Percentiles rank a stretch among this genome's conserved stretches.
These are phyloP conservation scores for Prunus kanzakura DNA, from an alignment of 306 rosid genomes.

Conservation along the genomic window DNA sequence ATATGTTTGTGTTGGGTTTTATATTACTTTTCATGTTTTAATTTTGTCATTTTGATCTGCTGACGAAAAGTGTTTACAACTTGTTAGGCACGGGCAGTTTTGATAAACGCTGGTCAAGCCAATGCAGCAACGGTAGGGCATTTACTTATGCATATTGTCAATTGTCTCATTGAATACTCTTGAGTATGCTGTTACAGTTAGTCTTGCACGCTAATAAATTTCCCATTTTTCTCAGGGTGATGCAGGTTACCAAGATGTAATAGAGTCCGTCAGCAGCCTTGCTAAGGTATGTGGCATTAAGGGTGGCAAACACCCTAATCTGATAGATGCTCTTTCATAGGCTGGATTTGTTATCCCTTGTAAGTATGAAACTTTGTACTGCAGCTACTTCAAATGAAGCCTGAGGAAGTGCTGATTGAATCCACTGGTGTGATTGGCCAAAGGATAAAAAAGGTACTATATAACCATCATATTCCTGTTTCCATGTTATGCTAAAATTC, in stretches of 20 bases:
- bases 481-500: constrained; percentile 2
- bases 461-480: constrained; percentile 9
- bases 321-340: background rate
- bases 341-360: background rate
- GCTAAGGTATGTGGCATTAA: constrained; percentile 53
- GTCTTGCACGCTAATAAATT: constrained; percentile 19
- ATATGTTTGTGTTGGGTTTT: background rate
- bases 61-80: constrained; percentile 25
- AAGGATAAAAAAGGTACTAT: constrained; percentile 74
- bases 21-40: background rate
- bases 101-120: constrained; percentile 97
- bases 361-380: constrained; percentile 1
- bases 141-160: background rate
- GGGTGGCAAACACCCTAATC: background rate
- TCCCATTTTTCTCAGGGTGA: constrained; percentile 63
- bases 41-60: constrained; percentile 8
- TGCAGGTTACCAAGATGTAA: constrained; percentile 72
- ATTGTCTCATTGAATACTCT: background rate
- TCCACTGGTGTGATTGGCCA: constrained; percentile 95
- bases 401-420: constrained; percentile 74
- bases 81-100: constrained; percentile 82
- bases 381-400: constrained; percentile 65
- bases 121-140: constrained; percentile 82
- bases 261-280: constrained; percentile 60
- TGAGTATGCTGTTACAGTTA: background rate